Percentiles rank a stretch among this genome's conserved stretches.
These are phyloP conservation scores for Sordariomycetes sp. DNA, from an alignment of 2,329 filamentous ascomycete genomes.

Conservation along the genomic window DNA sequence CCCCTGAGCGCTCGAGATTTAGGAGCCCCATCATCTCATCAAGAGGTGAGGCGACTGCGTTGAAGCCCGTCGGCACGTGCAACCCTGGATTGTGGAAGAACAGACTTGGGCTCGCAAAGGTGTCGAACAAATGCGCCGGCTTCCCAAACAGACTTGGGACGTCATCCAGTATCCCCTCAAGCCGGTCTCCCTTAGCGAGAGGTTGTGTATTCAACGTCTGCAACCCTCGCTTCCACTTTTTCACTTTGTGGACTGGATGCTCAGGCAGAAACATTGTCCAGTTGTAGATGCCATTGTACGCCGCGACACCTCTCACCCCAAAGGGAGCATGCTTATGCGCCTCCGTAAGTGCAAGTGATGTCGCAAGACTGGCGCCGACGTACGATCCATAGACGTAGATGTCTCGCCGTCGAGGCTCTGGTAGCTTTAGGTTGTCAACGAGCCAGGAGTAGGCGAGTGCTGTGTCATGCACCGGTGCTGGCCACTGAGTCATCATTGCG, in stretches of 20 bases:
- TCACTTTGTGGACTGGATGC: slow-evolving; percentile 31
- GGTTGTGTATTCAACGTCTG: slow-evolving; percentile 4
- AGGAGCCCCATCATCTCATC: background rate
- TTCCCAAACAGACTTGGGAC: slow-evolving; percentile 34
- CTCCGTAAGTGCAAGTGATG: slow-evolving; percentile 49
- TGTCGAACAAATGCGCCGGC: slow-evolving; percentile 45
- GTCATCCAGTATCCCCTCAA: slow-evolving; percentile 12
- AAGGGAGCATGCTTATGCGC: slow-evolving; percentile 30
- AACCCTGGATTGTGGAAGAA: slow-evolving; percentile 48
- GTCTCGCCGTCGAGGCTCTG: slow-evolving; percentile 20
- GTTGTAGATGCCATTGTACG: slow-evolving; percentile 54
- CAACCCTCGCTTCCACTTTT: slow-evolving; percentile 7
- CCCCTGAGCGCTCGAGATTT: no score
- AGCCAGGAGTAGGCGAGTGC: slow-evolving; percentile 46
- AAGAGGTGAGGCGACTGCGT: slow-evolving; percentile 12
- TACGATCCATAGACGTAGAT: slow-evolving; percentile 45
- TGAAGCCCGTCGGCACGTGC: slow-evolving; percentile 34
- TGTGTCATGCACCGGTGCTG: slow-evolving; percentile 47
- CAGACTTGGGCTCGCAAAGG: slow-evolving; percentile 48
- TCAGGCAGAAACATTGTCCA: slow-evolving; percentile 52
- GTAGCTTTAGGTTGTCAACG: slow-evolving; percentile 29
- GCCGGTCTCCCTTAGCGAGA: slow-evolving; percentile 1
- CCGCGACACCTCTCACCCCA: slow-evolving; percentile 42
- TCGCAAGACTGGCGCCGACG: slow-evolving; percentile 47
- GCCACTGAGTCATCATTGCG: slow-evolving; percentile 34